phyloP scores from a whole-genome alignment of 306 rosid species.

The Cajanus cajan region DNA sequence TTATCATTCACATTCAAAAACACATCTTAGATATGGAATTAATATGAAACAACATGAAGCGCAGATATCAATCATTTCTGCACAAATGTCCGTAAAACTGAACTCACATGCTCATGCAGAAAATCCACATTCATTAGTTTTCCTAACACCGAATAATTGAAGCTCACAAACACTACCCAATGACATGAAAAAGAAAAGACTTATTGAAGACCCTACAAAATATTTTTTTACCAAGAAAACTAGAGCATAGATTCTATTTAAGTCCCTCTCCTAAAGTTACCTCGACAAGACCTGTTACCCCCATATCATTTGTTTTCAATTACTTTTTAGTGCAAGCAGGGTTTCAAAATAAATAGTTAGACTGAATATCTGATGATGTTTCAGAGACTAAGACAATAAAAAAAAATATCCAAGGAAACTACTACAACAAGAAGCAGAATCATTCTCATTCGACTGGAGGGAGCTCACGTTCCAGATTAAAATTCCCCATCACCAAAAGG shows the following conservation, averaged over 20 bases:
- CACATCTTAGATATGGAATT: neutral
- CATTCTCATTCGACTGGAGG: neutral
- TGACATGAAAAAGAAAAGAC: constrained; percentile 12
- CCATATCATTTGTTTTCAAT: neutral
- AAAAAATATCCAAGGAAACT: neutral
- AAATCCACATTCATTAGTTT: neutral
- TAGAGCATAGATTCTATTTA: neutral
- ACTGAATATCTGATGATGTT: neutral
- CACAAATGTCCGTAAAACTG: neutral
- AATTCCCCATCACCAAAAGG: neutral
- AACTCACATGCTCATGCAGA: neutral
- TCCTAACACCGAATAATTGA: neutral
- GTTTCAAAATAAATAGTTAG: neutral
- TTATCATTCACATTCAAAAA: neutral
- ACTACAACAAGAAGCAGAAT: constrained; percentile 18
- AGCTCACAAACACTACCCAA: neutral
- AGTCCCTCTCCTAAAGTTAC: neutral
- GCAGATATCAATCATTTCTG: neutral
- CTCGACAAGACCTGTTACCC: neutral
- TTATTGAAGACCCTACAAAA: neutral
- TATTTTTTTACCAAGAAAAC: neutral
- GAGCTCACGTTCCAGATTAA: neutral
- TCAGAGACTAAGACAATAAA: neutral
- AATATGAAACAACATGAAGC: constrained; percentile 10
- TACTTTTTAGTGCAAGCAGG: neutral